phyloP scores from a whole-genome alignment of 768 basidiomycete species.

The Leucocoprinus leucothites region DNA sequence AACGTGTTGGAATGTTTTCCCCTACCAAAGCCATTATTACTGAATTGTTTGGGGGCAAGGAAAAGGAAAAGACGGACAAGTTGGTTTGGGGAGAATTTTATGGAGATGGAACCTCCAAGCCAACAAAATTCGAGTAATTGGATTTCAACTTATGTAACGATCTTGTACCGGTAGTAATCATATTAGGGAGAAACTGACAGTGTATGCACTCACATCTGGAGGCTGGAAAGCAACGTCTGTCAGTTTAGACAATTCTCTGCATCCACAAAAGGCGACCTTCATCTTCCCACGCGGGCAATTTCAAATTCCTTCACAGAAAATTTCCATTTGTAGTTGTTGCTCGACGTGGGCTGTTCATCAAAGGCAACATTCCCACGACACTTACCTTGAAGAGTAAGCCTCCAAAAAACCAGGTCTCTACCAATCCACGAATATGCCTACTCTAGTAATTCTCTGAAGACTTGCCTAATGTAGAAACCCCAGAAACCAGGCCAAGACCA shows the following conservation, averaged over 20 bases:
- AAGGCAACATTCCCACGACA: neutral
- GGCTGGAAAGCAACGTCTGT: too few species aligned
- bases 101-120: neutral
- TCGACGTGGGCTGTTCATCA: neutral
- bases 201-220: neutral
- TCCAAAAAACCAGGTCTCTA: slow-evolving; percentile 3
- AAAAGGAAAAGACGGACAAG: neutral
- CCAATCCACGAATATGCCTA: slow-evolving; percentile 7
- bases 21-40: slow-evolving; percentile 2
- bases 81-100: slow-evolving; percentile 10
- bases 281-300: neutral
- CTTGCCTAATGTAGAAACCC: slow-evolving; percentile 2
- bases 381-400: slow-evolving; percentile 2
- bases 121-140: neutral
- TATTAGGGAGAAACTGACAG: neutral
- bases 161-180: neutral
- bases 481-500: neutral
- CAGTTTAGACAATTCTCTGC: too few species aligned
- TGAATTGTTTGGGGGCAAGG: neutral
- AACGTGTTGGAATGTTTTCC: slow-evolving; percentile 77
- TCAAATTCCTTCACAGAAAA: slow-evolving; percentile 1
- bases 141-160: neutral
- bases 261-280: neutral
- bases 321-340: neutral
- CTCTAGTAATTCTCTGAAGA: neutral